Base-by-base conservation (phyloP, 345 rosid species). In the Clausena lansium region DNA sequence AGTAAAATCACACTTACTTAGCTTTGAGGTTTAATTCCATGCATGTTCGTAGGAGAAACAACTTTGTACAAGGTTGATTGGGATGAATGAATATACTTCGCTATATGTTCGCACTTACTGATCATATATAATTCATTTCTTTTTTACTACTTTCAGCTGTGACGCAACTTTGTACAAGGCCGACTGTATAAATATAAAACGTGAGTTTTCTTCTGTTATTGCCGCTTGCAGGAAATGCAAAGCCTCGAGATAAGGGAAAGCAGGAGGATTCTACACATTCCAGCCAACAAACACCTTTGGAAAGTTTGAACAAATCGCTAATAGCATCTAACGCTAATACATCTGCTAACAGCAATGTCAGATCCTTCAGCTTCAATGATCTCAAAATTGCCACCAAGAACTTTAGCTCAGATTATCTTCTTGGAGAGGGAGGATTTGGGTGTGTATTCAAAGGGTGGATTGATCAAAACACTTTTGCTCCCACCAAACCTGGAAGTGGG, bases 361-460 rank as follows among this genome's bases (percentile, higher is more conserved):
- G 86, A 83, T 82, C 90, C 41, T 91, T 89, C 60, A 88, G 82
- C 81, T 85, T 81, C 82, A 86, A 9, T 66, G 93, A 88, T 39
- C 88, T 91, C 7, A 89, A 81, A 84, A 85, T 67, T 78, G 93
- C 93, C 72, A 83, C 95, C 76, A 85, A 74, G 73, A 86, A 87
- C 41, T 91, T 89, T 84, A 87, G 90, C 14, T 77, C 86, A 0
- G 95, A 91, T 60, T 84, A 80, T 60, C 39, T 89, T 60, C 87
- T 89, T 20, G 92, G 92, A 68, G 95, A 91, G 78, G 91, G 95
- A 71, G 92, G 92, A 24, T 91, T 91, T 59, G 95, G 95, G 45
- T 84, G 86, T 70, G 95, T 89, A 33, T 91, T 81, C 81, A 89
- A 91, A 83, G 92, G 91, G 36, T 91, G 92, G 95, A 84, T 89